phyloP scores from a whole-genome alignment of 306 rosid genomes.

The Dryas drummondii region DNA sequence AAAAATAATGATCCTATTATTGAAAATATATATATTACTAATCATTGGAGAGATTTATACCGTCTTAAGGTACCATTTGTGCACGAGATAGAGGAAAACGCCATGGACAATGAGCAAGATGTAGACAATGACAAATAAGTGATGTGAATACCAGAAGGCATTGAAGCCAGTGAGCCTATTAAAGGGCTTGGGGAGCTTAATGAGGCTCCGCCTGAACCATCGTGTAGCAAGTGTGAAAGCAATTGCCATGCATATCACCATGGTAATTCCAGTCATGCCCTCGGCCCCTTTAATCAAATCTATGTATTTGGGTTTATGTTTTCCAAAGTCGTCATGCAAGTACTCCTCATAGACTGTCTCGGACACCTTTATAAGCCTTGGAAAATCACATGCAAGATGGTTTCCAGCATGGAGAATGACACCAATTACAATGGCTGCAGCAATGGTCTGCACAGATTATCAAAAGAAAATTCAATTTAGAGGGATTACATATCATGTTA shows the following conservation, averaged over 20 bases:
- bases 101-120: constrained; percentile 84
- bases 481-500: neutral
- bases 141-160: constrained; percentile 99
- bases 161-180: constrained; percentile 90
- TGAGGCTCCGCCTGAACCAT: constrained; percentile 82
- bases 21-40: neutral
- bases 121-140: constrained; percentile 88
- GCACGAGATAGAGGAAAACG: constrained; percentile 60
- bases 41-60: constrained; percentile 39
- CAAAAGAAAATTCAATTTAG: constrained; percentile 8
- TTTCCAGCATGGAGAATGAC: constrained; percentile 82
- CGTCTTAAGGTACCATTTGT: constrained; percentile 74
- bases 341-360: constrained; percentile 25
- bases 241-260: constrained; percentile 73
- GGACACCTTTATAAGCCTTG: constrained; percentile 47
- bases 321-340: constrained; percentile 61
- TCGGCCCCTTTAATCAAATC: constrained; percentile 62
- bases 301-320: constrained; percentile 53
- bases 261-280: constrained; percentile 85
- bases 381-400: constrained; percentile 97
- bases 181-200: constrained; percentile 91
- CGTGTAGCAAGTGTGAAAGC: constrained; percentile 92
- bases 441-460: constrained; percentile 54
- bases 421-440: constrained; percentile 87
- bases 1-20: neutral